Conservation (phyloP, 2,329 filamentous ascomycete species). For the Aspergillus uvarum region DNA sequence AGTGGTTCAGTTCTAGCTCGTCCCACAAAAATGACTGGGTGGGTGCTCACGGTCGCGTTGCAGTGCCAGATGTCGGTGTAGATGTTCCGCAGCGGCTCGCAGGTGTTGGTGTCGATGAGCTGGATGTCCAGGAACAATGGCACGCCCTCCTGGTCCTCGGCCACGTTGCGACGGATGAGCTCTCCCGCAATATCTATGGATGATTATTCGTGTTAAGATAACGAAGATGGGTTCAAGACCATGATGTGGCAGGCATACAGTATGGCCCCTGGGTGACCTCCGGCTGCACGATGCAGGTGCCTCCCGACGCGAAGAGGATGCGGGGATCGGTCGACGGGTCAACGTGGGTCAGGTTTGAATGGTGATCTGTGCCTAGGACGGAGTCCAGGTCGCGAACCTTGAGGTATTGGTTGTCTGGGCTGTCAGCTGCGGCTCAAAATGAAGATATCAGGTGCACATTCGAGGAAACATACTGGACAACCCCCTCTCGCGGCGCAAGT, state of each 20-base stretch:
- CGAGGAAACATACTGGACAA: constrained; percentile 24
- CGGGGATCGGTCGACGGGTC: constrained; percentile 23
- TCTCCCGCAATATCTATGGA: constrained; percentile 42
- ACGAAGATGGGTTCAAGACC: no score
- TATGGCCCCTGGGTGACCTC: constrained; percentile 58
- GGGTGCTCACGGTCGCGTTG: no score
- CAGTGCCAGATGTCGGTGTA: constrained; percentile 31
- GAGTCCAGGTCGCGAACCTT: constrained; percentile 38
- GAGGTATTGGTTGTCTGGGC: constrained; percentile 20
- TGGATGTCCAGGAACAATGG: constrained; percentile 44
- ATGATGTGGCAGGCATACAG: constrained; percentile 29
- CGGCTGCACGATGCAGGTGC: constrained; percentile 52
- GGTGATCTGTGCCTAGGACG: constrained; percentile 40
- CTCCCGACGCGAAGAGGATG: constrained; percentile 32
- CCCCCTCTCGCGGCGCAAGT: constrained; percentile 45
- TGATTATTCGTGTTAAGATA: no score
- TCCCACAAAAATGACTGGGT: no score
- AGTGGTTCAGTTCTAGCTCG: no score
- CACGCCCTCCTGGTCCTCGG: constrained; percentile 34
- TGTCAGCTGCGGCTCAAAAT: constrained; percentile 1
- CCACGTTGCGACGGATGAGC: constrained; percentile 39
- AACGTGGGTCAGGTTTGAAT: constrained; percentile 33
- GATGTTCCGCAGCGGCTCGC: constrained; percentile 40
- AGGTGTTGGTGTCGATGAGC: constrained; percentile 43
- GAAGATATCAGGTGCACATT: no score